Base-by-base conservation (phyloP, 2,329 filamentous ascomycete species). In the Fusarium circinatum region DNA sequence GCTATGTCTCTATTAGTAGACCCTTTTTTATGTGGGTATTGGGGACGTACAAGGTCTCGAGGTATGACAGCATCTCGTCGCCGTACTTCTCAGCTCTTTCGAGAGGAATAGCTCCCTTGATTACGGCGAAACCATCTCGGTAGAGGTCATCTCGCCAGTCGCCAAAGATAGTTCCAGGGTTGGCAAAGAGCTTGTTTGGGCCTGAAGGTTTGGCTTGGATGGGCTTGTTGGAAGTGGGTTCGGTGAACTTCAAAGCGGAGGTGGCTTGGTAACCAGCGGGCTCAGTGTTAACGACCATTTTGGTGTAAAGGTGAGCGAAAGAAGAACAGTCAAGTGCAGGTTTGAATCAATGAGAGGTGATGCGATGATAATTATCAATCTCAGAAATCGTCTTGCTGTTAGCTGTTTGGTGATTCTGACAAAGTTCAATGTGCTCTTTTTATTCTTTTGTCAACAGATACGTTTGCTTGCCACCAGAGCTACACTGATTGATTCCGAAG, bases 81-180 rank as follows among this genome's bases (percentile, higher is more conserved):
- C 49, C 65, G 2, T 67, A 68, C 1, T 52, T 49, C 3, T 67
- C 39, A 5, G 65, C 62, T 11, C 52, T 47, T 0, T 67, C 62
- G 0, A 20, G 34, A 0, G 65, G 65, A 12, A 68, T 26, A 1
- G 65, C 65, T 1, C 54, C 62, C 18, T 68, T 68, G 24, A 68
- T 41, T 4, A 68, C 62, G 9, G 42, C 62, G 12, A 60, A 68
- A 0, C 65, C 62, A 8, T 68, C 65, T 15, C 62, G 41, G 6
- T 47, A 42, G n/a, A 68, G 39, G 2, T 68, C 65, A 42, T 68
- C 65, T 3, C 65, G 62, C 62, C 62, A 68, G 24, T 68, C 65
- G 5, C 45, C 62, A 13, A 61, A 67, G 17, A 24, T 24, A 8
- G 36, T 39, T 7, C 41, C 22, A 0, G 54, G 32, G 8, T 68